These are phyloP conservation scores for Vigna nakashimae DNA, from an alignment of 306 rosid genomes.

Conservation along the genomic window DNA sequence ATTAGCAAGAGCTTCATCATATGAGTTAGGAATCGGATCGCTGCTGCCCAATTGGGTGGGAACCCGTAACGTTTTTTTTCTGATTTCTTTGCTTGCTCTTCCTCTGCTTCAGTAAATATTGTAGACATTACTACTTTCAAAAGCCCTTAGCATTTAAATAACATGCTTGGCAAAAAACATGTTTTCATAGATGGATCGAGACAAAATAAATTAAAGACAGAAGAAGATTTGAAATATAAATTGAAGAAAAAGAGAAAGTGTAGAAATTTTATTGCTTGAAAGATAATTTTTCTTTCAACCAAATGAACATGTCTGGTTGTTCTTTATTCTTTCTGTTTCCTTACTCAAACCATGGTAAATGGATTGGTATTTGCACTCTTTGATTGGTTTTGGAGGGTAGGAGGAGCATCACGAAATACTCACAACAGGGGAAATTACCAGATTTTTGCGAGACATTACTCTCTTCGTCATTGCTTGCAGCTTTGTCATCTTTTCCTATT, in stretches of 20 bases:
- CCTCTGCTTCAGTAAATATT: slow-evolving; percentile 19
- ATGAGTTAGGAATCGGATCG: slow-evolving; percentile 28
- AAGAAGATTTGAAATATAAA: not conserved
- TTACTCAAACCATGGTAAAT: not conserved
- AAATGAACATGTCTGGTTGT: not conserved
- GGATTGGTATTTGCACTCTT: not conserved
- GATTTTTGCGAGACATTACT: slow-evolving; percentile 28
- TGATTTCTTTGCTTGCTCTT: slow-evolving; percentile 35
- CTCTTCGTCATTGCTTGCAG: slow-evolving; percentile 48
- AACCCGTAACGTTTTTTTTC: not conserved
- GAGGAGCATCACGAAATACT: not conserved
- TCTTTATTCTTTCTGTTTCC: not conserved
- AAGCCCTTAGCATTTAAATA: not conserved
- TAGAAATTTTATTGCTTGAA: not conserved
- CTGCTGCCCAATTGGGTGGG: slow-evolving; percentile 51
- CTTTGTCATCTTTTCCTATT: slow-evolving; percentile 32
- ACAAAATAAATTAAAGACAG: not conserved
- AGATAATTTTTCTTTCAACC: not conserved
- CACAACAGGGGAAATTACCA: slow-evolving; percentile 36
- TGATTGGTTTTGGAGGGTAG: slow-evolving; percentile 12
- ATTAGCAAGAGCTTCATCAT: slow-evolving; percentile 47
- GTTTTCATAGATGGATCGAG: not conserved
- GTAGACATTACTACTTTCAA: not conserved
- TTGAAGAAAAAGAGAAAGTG: not conserved
- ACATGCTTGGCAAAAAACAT: slow-evolving; percentile 13